Conservation (phyloP, 31 red algal genomes). For the Odonthalia washingtoniensis region DNA sequence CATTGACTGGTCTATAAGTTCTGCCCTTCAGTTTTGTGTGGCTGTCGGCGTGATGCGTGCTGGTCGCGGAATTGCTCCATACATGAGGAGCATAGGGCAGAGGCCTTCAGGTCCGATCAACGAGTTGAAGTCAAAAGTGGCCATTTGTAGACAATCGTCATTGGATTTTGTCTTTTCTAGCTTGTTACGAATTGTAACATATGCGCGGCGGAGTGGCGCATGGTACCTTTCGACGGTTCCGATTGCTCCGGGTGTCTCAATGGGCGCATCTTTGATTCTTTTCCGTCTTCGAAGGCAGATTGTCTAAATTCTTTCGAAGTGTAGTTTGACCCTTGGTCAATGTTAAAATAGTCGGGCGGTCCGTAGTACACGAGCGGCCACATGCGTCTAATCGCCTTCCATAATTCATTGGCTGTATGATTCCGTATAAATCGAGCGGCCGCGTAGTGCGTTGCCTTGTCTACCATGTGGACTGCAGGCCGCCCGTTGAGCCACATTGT, state of each 20-base stretch:
- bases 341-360: slow-evolving; percentile 25
- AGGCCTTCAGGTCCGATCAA: slow-evolving; percentile 44
- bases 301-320: slow-evolving; percentile 41
- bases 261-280: slow-evolving; percentile 27
- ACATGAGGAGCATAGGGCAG: slow-evolving; percentile 37
- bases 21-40: slow-evolving; percentile 22
- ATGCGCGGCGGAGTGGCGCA: slow-evolving; percentile 10
- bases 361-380: slow-evolving; percentile 37
- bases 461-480: slow-evolving; percentile 39
- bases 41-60: not conserved
- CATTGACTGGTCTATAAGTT: slow-evolving; percentile 11
- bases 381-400: slow-evolving; percentile 23
- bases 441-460: slow-evolving; percentile 39
- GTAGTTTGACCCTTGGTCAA: slow-evolving; percentile 37
- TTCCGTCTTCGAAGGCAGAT: slow-evolving; percentile 20
- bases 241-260: slow-evolving; percentile 38
- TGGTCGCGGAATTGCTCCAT: slow-evolving; percentile 38
- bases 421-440: slow-evolving; percentile 17
- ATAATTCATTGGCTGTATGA: slow-evolving; percentile 11
- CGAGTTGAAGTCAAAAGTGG: slow-evolving; percentile 22
- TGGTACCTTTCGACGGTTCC: slow-evolving; percentile 40
- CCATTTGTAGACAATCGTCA: slow-evolving; percentile 27
- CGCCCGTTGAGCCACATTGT: slow-evolving; percentile 34
- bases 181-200: not conserved
- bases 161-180: too few relatives aligned